Evolutionary conservation across 2,329 filamentous ascomycete genomes (phyloP).

Genomic region (Talaromyces sp.): DNA sequence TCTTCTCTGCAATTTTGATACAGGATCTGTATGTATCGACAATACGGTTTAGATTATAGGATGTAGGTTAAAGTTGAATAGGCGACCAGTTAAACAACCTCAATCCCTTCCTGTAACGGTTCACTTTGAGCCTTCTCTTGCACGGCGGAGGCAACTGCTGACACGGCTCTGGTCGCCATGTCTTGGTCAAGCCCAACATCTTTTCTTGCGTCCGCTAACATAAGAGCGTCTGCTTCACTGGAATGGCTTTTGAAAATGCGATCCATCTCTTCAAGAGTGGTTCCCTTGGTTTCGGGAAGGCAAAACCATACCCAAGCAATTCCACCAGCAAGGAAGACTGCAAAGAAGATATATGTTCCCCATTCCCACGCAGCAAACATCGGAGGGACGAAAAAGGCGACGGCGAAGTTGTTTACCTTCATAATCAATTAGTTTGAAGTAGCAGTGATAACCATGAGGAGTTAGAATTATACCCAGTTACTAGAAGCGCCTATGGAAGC

Average conservation of each 20-base stretch:
- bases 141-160: too few species aligned
- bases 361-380: conserved; percentile 54
- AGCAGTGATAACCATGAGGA: too few species aligned
- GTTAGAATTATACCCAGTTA: conserved; percentile 44
- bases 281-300: conserved; percentile 51
- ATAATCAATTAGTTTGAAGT: too few species aligned
- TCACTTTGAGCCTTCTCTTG: too few species aligned
- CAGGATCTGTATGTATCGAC: too few species aligned
- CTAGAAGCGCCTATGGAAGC: conserved; percentile 59
- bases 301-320: conserved; percentile 45
- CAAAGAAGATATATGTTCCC: conserved; percentile 56
- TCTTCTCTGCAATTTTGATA: too few species aligned
- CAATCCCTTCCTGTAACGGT: too few species aligned
- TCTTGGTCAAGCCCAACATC: neutral
- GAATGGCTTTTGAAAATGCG: conserved; percentile 15
- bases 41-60: too few species aligned
- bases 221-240: conserved; percentile 4
- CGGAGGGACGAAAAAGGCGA: conserved; percentile 58
- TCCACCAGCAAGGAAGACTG: conserved; percentile 42
- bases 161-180: too few species aligned
- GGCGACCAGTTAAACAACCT: too few species aligned
- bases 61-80: too few species aligned
- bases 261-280: conserved; percentile 50
- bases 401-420: conserved; percentile 55
- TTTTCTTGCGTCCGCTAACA: neutral